Conservation (phyloP, 768 basidiomycete genomes). For the Mycena galopus region DNA sequence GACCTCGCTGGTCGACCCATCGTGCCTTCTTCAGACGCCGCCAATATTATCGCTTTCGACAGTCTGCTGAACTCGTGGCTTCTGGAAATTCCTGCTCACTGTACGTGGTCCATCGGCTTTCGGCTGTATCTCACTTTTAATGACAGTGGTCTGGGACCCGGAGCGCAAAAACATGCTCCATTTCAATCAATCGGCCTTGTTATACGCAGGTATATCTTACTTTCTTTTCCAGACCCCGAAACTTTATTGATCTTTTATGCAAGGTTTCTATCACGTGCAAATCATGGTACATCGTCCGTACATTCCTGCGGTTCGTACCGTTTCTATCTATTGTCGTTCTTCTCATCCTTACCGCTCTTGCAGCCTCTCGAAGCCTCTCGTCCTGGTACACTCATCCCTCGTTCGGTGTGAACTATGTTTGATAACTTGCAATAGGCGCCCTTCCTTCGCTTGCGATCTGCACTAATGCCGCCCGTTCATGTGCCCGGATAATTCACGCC, state of each 20-base stretch:
- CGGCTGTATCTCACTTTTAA: constrained; percentile 58
- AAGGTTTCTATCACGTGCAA: constrained; percentile 54
- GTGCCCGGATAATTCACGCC: constrained; percentile 76
- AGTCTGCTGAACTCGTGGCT: constrained; percentile 84
- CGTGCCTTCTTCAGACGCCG: constrained; percentile 69
- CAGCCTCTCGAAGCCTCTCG: constrained; percentile 62
- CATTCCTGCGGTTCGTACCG: constrained; percentile 62
- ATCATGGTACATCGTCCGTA: constrained; percentile 76
- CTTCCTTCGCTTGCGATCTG: constrained; percentile 85
- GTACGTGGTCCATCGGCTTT: constrained; percentile 59
- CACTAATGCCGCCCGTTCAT: constrained; percentile 85
- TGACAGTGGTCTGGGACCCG: constrained; percentile 62
- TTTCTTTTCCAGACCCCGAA: background rate
- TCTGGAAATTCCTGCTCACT: constrained; percentile 74
- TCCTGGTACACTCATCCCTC: constrained; percentile 33
- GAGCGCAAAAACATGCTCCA: constrained; percentile 53
- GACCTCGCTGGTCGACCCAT: constrained; percentile 60
- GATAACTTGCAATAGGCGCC: constrained; percentile 28
- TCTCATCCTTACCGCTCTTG: constrained; percentile 85
- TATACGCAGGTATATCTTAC: constrained; percentile 56
- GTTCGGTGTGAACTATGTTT: background rate
- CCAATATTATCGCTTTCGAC: constrained; percentile 80
- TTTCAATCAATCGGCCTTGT: constrained; percentile 70
- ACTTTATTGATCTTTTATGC: background rate
- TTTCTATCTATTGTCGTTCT: constrained; percentile 55